phyloP scores from a whole-genome alignment of 2,329 filamentous ascomycete genomes.

The Alternaria tenuissima region DNA sequence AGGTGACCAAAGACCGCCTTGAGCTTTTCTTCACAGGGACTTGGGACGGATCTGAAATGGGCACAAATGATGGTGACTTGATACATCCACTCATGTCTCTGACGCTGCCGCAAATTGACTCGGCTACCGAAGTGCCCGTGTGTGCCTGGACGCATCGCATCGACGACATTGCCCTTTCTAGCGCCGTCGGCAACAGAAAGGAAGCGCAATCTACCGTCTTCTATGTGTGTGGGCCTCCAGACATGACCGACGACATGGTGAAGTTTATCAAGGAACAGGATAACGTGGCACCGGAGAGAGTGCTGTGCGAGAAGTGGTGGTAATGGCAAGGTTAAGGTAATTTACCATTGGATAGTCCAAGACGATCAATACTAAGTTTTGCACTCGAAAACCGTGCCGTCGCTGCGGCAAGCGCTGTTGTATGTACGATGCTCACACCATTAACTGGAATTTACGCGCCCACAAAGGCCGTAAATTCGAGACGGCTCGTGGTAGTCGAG shows the following conservation, averaged over 20 bases:
- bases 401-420: conserved; percentile 26
- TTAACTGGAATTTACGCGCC: conserved; percentile 37
- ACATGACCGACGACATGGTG: conserved; percentile 59
- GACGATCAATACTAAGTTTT: conserved; percentile 6
- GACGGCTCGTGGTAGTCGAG: conserved; percentile 15
- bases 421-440: conserved; percentile 32
- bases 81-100: conserved; percentile 46
- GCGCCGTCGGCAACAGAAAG: conserved; percentile 49
- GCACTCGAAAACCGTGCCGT: conserved; percentile 6
- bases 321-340: conserved; percentile 31
- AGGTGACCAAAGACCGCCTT: conserved; percentile 40
- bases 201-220: conserved; percentile 51
- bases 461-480: conserved; percentile 31
- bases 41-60: conserved; percentile 38
- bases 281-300: conserved; percentile 50
- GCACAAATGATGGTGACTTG: conserved; percentile 34
- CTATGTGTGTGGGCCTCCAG: conserved; percentile 59
- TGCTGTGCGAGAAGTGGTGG: conserved; percentile 63
- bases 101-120: conserved; percentile 40
- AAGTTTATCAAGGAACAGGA: conserved; percentile 49
- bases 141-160: conserved; percentile 47
- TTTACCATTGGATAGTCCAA: conserved; percentile 5
- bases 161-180: conserved; percentile 49
- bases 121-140: conserved; percentile 40
- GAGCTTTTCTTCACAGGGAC: conserved; percentile 50